Evolutionary conservation across 2,329 filamentous ascomycete species (phyloP).

Genomic region (Penicillium corylophilum): DNA sequence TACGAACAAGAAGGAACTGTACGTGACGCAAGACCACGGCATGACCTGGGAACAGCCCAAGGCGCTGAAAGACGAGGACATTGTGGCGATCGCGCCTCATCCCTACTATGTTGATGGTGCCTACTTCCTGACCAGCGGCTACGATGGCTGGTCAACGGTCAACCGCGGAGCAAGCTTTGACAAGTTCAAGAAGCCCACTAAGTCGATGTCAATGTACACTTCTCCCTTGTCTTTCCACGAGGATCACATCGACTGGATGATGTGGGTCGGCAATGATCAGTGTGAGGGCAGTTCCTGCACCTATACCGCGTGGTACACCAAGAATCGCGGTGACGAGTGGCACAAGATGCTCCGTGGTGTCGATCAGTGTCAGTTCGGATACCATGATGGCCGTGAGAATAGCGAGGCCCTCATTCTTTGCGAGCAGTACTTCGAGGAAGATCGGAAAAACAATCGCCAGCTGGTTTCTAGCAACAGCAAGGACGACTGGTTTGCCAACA

Average conservation of each 20-base stretch:
- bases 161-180: slow-evolving; percentile 69
- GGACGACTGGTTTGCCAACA: slow-evolving; percentile 69
- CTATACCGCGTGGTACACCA: slow-evolving; percentile 71
- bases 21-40: slow-evolving; percentile 79
- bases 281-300: slow-evolving; percentile 69
- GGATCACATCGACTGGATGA: slow-evolving; percentile 80
- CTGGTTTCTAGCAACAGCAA: slow-evolving; percentile 64
- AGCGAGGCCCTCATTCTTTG: slow-evolving; percentile 65
- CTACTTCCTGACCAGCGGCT: slow-evolving; percentile 74
- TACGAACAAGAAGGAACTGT: slow-evolving; percentile 61
- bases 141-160: slow-evolving; percentile 74
- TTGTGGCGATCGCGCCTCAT: slow-evolving; percentile 73
- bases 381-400: slow-evolving; percentile 58
- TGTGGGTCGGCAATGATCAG: slow-evolving; percentile 75
- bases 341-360: slow-evolving; percentile 70
- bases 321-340: slow-evolving; percentile 79
- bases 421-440: slow-evolving; percentile 63
- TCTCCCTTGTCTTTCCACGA: slow-evolving; percentile 78
- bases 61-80: slow-evolving; percentile 63
- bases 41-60: slow-evolving; percentile 72
- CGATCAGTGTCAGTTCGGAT: slow-evolving; percentile 82
- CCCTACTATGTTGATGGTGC: slow-evolving; percentile 78
- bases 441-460: slow-evolving; percentile 62
- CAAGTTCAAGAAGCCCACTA: slow-evolving; percentile 45
- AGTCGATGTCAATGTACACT: slow-evolving; percentile 26